phyloP scores from a whole-genome alignment of 2,329 filamentous ascomycete species.

The Dactylellina drechsleri region DNA sequence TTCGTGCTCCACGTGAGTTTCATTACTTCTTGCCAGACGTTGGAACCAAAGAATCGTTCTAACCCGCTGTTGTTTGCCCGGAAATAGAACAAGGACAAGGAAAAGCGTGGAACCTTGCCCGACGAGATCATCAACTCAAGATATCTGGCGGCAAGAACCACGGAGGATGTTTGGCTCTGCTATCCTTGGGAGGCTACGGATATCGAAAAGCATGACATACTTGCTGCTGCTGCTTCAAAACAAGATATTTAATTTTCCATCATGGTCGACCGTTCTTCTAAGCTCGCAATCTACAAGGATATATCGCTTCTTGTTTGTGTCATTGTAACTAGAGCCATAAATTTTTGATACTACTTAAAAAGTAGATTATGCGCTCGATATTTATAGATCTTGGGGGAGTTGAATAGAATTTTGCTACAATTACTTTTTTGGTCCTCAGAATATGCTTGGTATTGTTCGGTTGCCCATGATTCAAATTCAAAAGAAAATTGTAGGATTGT shows the following conservation, averaged over 20 bases:
- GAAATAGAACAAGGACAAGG: constrained; percentile 90
- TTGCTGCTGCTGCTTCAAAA: constrained; percentile 66
- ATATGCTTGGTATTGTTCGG: no score
- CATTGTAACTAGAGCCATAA: no score
- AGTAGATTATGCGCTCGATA: no score
- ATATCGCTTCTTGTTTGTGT: no score
- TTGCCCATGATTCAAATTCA: no score
- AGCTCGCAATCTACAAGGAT: no score
- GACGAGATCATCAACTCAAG: constrained; percentile 77
- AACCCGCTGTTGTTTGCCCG: neutral
- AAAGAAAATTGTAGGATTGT: neutral
- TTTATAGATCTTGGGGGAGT: constrained; percentile 2
- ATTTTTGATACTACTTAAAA: no score
- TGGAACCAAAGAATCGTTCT: neutral
- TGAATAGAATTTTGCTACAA: neutral
- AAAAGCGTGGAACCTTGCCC: constrained; percentile 89
- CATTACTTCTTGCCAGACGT: neutral
- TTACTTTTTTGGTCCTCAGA: neutral
- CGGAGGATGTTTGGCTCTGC: constrained; percentile 96
- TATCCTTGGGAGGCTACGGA: constrained; percentile 98
- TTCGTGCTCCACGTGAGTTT: constrained; percentile 88
- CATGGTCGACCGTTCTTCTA: no score
- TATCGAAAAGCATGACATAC: constrained; percentile 87
- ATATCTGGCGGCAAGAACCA: constrained; percentile 87
- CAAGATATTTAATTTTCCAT: no score